Conservation (phyloP, 1,284 basidiomycete species). For the Marasmius sp. region DNA sequence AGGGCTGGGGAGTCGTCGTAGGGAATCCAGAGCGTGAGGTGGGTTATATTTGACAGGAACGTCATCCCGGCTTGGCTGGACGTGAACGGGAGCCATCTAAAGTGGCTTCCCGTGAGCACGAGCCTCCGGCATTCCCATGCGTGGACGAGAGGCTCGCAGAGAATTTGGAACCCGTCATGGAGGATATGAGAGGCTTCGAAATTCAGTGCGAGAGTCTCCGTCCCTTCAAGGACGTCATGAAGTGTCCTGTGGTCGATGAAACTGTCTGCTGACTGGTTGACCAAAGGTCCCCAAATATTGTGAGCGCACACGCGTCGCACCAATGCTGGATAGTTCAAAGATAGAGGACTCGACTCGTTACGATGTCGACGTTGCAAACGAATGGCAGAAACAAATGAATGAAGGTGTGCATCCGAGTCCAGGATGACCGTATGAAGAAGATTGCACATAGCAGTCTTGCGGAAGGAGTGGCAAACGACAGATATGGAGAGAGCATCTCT, state of each 20-base stretch:
- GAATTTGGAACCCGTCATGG: slow-evolving; percentile 24
- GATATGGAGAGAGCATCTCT: slow-evolving; percentile 29
- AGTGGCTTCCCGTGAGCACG: slow-evolving; percentile 29
- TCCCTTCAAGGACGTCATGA: slow-evolving; percentile 26
- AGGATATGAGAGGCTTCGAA: slow-evolving; percentile 30
- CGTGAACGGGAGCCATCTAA: slow-evolving; percentile 35
- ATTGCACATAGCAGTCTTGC: slow-evolving; percentile 32
- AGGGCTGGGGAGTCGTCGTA: slow-evolving; percentile 2
- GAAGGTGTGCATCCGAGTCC: slow-evolving; percentile 20
- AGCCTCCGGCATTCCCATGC: slow-evolving; percentile 29
- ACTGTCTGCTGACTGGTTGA: slow-evolving; percentile 17
- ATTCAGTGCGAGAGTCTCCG: slow-evolving; percentile 28
- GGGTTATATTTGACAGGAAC: slow-evolving; percentile 34
- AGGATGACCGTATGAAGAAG: slow-evolving; percentile 39
- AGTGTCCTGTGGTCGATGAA: slow-evolving; percentile 25
- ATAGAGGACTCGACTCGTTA: slow-evolving; percentile 21
- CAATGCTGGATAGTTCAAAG: slow-evolving; percentile 28
- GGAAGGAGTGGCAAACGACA: slow-evolving; percentile 30
- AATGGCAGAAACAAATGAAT: slow-evolving; percentile 31
- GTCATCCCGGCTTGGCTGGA: slow-evolving; percentile 26
- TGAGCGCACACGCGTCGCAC: slow-evolving; percentile 34
- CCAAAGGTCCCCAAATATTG: slow-evolving; percentile 25
- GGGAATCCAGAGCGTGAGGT: slow-evolving; percentile 33
- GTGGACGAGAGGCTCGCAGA: slow-evolving; percentile 8
- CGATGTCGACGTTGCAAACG: slow-evolving; percentile 23